Conservation (phyloP, 2,329 filamentous ascomycete genomes). For the Escovopsis sp. region DNA sequence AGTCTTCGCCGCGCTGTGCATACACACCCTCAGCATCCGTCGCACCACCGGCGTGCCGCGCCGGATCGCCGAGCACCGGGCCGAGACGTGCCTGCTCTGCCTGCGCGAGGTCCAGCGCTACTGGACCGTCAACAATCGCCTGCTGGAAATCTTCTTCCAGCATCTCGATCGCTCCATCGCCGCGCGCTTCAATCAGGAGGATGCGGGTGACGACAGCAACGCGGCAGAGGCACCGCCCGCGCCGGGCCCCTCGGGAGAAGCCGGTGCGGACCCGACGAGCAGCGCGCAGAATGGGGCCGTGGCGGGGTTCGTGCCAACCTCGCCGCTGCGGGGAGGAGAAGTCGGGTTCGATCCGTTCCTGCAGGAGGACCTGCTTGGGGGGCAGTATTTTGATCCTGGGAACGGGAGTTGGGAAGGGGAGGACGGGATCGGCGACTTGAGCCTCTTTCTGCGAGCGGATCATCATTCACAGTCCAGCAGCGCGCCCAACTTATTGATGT, state of each 20-base stretch:
- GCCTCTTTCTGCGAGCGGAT: constrained; percentile 19
- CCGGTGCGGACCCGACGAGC: background rate
- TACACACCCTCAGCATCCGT: constrained; percentile 22
- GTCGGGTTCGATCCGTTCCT: constrained; percentile 3
- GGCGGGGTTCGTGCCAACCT: background rate
- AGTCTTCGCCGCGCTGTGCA: constrained; percentile 23
- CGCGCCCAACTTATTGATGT: constrained; percentile 13
- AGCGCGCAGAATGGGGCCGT: background rate
- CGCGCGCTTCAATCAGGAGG: constrained; percentile 13
- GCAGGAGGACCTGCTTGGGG: constrained; percentile 16
- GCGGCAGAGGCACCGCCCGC: background rate
- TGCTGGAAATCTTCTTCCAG: constrained; percentile 23
- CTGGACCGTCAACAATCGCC: constrained; percentile 25
- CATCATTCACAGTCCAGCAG: constrained; percentile 15
- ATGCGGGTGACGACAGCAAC: background rate
- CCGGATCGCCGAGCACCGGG: constrained; percentile 22
- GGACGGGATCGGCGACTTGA: constrained; percentile 19
- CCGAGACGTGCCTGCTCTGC: constrained; percentile 23
- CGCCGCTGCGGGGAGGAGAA: constrained; percentile 5
- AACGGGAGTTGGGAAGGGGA: constrained; percentile 22
- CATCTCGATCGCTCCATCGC: constrained; percentile 24
- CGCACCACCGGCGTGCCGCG: constrained; percentile 18
- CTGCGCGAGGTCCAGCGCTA: constrained; percentile 25
- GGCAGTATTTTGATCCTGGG: constrained; percentile 22
- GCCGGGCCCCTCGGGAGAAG: background rate